These are phyloP conservation scores for Lophium mytilinum DNA, from an alignment of 495 filamentous ascomycete genomes.

Conservation along the genomic window DNA sequence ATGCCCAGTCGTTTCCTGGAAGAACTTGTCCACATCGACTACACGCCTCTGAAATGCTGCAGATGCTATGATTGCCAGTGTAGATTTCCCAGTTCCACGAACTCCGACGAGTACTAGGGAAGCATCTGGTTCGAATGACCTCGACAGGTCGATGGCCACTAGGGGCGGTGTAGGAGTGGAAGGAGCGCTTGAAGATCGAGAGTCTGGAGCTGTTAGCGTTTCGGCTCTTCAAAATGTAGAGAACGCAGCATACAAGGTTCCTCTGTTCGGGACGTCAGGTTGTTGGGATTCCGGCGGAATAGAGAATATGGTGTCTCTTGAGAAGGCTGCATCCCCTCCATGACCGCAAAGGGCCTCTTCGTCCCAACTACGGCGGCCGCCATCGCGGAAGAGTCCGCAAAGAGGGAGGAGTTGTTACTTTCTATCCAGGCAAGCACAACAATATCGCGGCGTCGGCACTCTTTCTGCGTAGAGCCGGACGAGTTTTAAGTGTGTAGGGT, in stretches of 20 bases:
- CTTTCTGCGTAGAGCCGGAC: no score
- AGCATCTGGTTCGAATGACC: slow-evolving; percentile 49
- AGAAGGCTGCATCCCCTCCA: background rate
- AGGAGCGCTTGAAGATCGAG: slow-evolving; percentile 3
- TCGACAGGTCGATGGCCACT: background rate
- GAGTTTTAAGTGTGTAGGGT: no score
- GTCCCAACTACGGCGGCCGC: slow-evolving; percentile 12
- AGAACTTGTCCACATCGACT: slow-evolving; percentile 63
- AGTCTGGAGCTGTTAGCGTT: slow-evolving; percentile 4
- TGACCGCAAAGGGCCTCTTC: slow-evolving; percentile 12
- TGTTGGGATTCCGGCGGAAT: background rate
- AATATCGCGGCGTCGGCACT: no score
- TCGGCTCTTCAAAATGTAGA: background rate
- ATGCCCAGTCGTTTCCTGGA: slow-evolving; percentile 57
- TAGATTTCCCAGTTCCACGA: slow-evolving; percentile 68
- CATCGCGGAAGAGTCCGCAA: background rate
- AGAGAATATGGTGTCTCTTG: background rate
- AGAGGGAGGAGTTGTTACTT: no score
- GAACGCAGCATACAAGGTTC: background rate
- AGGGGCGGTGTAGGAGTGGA: slow-evolving; percentile 5
- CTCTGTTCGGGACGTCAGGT: background rate
- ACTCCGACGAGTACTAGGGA: slow-evolving; percentile 70
- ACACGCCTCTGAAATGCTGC: slow-evolving; percentile 60
- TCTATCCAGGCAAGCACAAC: no score
- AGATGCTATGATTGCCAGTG: slow-evolving; percentile 68